Evolutionary conservation across 768 basidiomycete species (phyloP), one percentile per base, ranked within the genome.

Genomic region (Nidularia pulvinata): DNA sequence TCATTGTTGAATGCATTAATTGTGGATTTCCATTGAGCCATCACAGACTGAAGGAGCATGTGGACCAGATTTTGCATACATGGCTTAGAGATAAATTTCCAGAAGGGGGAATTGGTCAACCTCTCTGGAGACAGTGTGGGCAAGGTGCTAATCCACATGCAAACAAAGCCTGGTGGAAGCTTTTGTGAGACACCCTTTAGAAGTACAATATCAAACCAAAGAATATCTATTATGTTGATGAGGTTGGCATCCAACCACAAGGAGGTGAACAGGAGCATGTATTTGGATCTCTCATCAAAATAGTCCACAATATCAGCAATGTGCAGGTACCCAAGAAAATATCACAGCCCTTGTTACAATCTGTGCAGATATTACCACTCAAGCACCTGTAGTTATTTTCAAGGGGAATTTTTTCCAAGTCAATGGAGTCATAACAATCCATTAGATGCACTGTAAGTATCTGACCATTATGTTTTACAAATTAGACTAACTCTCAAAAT

Each of bases 301-400:
- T 22, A 50, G 47, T 35, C n/a, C 47, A 10, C 69, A 69, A 50
- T 62, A 77, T 61, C 69, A 75, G 57, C 72, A 74, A 53, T 39
- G 55, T 1, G 57, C 57, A 30, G 69, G 72, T 1, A 59, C 58
- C 25, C 54, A 61, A 7, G 75, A 78, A 55, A 76, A 71, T 49
- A 74, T 72, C 34, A 77, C 74, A 0, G 65, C 72, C 10, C 60
- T 81, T 48, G 65, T 70, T 0, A 75, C 72, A 2, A 78, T 80
- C n/a, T 74, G 76, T 59, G 70, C 69, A 0, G 69, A 76, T 62
- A 69, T 72, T 1, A 61, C 61, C 5, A 9, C 59, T 0, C 42
- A 62, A 9, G 47, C 59, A 37, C 72, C 72, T 2, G 49, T 64
- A 13, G 61, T 73, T 1, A 70, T 74, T 42, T 73, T 63, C 53